A percentile compares a stretch with the other conserved stretches of the same genome.
Evolutionary conservation across 352 stramenopile genomes (phyloP).

Genomic region (Globisporangium echinulatum): DNA sequence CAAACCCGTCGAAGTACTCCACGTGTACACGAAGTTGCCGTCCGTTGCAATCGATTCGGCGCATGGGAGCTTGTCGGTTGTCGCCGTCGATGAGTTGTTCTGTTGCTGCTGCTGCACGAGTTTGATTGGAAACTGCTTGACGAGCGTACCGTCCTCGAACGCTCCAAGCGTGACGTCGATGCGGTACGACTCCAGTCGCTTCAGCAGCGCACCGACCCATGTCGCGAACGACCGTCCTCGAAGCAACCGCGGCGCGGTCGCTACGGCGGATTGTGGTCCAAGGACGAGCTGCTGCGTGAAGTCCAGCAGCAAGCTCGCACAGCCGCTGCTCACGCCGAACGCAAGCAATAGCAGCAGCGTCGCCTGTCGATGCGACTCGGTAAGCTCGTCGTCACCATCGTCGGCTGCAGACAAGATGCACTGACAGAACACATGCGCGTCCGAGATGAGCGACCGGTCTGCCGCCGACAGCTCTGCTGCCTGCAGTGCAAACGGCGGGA

Average conservation of each 20-base stretch:
- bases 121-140: slow-evolving; percentile 49
- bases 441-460: slow-evolving; percentile 33
- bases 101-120: slow-evolving; percentile 13
- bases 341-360: slow-evolving; percentile 42
- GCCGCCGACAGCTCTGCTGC: slow-evolving; percentile 12
- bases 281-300: slow-evolving; percentile 31
- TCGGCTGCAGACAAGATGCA: slow-evolving; percentile 22
- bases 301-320: slow-evolving; percentile 40
- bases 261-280: not conserved
- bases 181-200: slow-evolving; percentile 43
- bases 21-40: slow-evolving; percentile 64
- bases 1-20: slow-evolving; percentile 35
- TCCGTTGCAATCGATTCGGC: slow-evolving; percentile 42
- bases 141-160: slow-evolving; percentile 29
- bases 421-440: slow-evolving; percentile 45
- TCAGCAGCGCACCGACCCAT: slow-evolving; percentile 35
- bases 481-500: slow-evolving; percentile 44
- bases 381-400: not conserved
- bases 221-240: slow-evolving; percentile 24
- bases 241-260: slow-evolving; percentile 2
- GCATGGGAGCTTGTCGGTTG: slow-evolving; percentile 10
- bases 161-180: slow-evolving; percentile 48
- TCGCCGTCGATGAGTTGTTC: not conserved
- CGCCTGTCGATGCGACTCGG: slow-evolving; percentile 22
- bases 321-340: slow-evolving; percentile 52